Evolutionary conservation across 495 filamentous ascomycete genomes (phyloP).

Genomic region (Aspergillus sparsus): DNA sequence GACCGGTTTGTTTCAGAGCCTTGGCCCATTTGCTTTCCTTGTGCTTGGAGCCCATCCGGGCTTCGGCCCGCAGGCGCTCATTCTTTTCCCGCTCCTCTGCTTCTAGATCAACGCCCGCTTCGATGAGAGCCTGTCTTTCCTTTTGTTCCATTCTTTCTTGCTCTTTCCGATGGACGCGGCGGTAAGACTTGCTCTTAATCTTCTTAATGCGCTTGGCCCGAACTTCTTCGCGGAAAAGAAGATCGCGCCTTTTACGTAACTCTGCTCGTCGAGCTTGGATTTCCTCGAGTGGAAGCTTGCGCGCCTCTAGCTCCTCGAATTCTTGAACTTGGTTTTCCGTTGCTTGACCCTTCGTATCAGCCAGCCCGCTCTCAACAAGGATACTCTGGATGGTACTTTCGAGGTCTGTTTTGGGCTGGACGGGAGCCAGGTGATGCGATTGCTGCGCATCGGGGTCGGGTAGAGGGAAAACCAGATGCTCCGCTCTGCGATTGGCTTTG

Average conservation of each 20-base stretch:
- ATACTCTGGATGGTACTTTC: slow-evolving; percentile 84
- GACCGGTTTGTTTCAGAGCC: slow-evolving; percentile 73
- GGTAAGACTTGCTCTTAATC: slow-evolving; percentile 95
- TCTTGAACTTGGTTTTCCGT: slow-evolving; percentile 65
- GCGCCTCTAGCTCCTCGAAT: slow-evolving; percentile 69
- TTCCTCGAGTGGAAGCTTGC: slow-evolving; percentile 67
- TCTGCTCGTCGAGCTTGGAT: slow-evolving; percentile 72
- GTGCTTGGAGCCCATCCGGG: slow-evolving; percentile 86
- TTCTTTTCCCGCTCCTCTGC: slow-evolving; percentile 79
- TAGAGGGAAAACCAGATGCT: slow-evolving; percentile 89
- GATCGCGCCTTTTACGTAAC: slow-evolving; percentile 75
- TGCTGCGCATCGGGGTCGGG: slow-evolving; percentile 63
- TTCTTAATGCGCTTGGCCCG: slow-evolving; percentile 93
- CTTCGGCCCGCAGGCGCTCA: slow-evolving; percentile 79
- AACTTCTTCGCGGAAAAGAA: slow-evolving; percentile 88
- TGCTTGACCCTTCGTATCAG: slow-evolving; percentile 55
- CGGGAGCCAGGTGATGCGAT: slow-evolving; percentile 46
- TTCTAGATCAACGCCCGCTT: slow-evolving; percentile 66
- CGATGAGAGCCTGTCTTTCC: slow-evolving; percentile 66
- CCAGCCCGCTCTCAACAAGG: slow-evolving; percentile 82
- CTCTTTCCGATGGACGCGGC: slow-evolving; percentile 87
- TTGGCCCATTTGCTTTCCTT: slow-evolving; percentile 95
- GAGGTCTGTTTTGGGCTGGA: slow-evolving; percentile 71
- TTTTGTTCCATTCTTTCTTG: slow-evolving; percentile 68
- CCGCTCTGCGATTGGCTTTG: slow-evolving; percentile 87